Evolutionary conservation across 2,329 filamentous ascomycete genomes (phyloP).

Genomic region (Sarocladium oryzae): DNA sequence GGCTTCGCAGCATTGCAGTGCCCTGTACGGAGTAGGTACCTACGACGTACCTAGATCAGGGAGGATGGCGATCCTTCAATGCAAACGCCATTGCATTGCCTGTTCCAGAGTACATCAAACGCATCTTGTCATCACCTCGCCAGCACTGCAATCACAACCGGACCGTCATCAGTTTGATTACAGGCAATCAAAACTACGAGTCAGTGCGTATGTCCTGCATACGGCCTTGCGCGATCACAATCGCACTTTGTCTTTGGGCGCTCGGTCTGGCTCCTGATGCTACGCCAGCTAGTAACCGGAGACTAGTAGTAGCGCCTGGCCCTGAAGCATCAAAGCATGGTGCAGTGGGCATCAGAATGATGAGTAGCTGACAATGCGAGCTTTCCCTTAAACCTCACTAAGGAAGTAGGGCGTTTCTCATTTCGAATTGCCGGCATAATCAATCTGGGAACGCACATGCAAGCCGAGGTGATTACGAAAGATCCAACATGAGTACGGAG

Average conservation of each 20-base stretch:
- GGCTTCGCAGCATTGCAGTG: background rate
- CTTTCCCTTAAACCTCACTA: too few species aligned
- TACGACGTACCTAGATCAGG: background rate
- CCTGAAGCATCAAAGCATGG: too few species aligned
- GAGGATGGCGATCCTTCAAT: background rate
- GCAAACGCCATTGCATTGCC: background rate
- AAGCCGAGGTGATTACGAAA: background rate
- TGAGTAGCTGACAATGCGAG: too few species aligned
- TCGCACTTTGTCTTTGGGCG: too few species aligned
- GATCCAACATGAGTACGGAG: too few species aligned
- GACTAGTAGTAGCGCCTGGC: background rate
- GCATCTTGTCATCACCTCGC: too few species aligned
- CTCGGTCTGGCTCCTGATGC: too few species aligned
- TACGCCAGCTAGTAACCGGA: too few species aligned
- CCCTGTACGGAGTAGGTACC: background rate
- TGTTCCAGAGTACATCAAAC: background rate
- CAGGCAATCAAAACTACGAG: background rate
- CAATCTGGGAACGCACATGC: too few species aligned
- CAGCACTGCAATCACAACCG: too few species aligned
- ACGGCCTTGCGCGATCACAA: background rate
- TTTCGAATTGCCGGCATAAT: too few species aligned
- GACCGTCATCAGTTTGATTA: conserved; percentile 2
- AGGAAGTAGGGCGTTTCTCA: too few species aligned
- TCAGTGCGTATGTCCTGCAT: background rate
- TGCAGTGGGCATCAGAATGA: background rate